phyloP scores from a whole-genome alignment of 371 early-diverging fungal species.

The Smittium mucronatum region DNA sequence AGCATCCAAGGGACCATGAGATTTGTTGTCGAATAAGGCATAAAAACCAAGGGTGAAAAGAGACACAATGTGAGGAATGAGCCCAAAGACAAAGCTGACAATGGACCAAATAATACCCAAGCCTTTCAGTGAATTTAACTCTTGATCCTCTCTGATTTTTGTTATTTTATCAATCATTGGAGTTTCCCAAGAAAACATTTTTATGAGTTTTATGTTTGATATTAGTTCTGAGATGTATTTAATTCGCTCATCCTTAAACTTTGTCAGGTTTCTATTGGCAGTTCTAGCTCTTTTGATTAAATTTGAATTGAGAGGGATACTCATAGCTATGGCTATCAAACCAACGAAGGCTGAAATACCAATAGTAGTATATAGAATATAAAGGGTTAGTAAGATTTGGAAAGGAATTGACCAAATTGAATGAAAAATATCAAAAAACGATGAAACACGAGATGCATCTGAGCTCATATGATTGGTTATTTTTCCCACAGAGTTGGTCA shows the following conservation, averaged over 20 bases:
- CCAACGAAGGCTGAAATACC: neutral
- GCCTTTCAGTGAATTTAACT: neutral
- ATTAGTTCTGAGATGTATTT: neutral
- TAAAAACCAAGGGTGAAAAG: neutral
- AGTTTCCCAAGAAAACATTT: constrained; percentile 8
- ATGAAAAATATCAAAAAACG: neutral
- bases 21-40: neutral
- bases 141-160: neutral
- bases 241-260: neutral
- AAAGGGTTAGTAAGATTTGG: neutral
- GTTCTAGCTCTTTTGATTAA: neutral
- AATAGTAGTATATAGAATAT: neutral
- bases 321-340: neutral
- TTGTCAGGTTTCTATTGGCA: neutral
- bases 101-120: neutral
- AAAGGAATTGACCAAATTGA: neutral
- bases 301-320: neutral
- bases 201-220: neutral
- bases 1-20: neutral
- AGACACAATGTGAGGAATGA: neutral
- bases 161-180: neutral
- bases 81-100: neutral
- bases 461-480: neutral
- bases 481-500: neutral
- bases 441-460: neutral